These are phyloP conservation scores for Sporopachydermia lactativora DNA, from an alignment of 805 yeast genomes.

Conservation along the genomic window DNA sequence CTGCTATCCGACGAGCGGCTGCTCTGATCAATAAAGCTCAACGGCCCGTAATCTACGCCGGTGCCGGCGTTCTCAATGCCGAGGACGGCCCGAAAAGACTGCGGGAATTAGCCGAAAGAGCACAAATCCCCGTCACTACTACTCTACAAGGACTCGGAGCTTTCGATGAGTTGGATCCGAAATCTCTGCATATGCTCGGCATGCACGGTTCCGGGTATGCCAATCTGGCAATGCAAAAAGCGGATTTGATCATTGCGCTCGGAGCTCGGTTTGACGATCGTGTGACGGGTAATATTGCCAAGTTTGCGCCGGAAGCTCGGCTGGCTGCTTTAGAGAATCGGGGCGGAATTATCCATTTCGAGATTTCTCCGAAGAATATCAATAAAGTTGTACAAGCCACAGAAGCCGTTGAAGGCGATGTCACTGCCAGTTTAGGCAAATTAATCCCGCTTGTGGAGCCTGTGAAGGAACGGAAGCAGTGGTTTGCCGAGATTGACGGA, in stretches of 20 bases:
- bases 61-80: slow-evolving; percentile 76
- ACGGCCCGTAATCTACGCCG: slow-evolving; percentile 81
- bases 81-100: slow-evolving; percentile 69
- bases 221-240: slow-evolving; percentile 83
- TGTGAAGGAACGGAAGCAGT: slow-evolving; percentile 57
- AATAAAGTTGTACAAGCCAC: slow-evolving; percentile 95
- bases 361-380: slow-evolving; percentile 91
- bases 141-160: slow-evolving; percentile 91
- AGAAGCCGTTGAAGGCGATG: slow-evolving; percentile 95
- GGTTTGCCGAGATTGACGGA: slow-evolving; percentile 59
- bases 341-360: slow-evolving; percentile 96
- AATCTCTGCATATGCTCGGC: slow-evolving; percentile 91
- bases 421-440: slow-evolving; percentile 56
- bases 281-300: slow-evolving; percentile 75
- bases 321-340: slow-evolving; percentile 75
- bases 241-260: slow-evolving; percentile 84
- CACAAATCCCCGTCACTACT: slow-evolving; percentile 91
- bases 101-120: slow-evolving; percentile 79
- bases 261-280: slow-evolving; percentile 99
- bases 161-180: slow-evolving; percentile 81
- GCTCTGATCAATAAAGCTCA: slow-evolving; percentile 67
- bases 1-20: slow-evolving; percentile 67
- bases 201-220: slow-evolving; percentile 98
- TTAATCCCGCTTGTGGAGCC: slow-evolving; percentile 58
- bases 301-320: slow-evolving; percentile 90